Evolutionary conservation across 257 asterid genomes (phyloP), one percentile per base, ranked within the genome.

Genomic region (Plantago elongata): DNA sequence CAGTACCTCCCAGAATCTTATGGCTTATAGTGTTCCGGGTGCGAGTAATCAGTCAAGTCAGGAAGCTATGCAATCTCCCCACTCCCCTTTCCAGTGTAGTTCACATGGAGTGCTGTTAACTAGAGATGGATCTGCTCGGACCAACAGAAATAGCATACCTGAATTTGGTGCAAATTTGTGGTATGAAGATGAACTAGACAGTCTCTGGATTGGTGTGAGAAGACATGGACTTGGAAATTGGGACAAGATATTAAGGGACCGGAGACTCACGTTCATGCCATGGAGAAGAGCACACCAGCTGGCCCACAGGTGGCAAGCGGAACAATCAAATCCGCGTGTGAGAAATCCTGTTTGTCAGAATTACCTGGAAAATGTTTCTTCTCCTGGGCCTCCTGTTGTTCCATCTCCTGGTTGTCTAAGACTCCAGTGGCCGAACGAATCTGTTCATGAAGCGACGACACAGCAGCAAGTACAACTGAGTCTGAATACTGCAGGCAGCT

Each of bases 181-280:
- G 81, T 75, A 79, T 1, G 88, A 87, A 22, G 90, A 87, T 68
- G 95, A 87, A 74, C 64, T 87, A 11, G 94, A 87, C 51, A 69
- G 72, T 60, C 94, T 87, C 17, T 87, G 95, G 95, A 65, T 87
- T 10, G 95, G 95, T 8, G 85, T 87, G 57, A 76, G 95, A 48
- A 77, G 95, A 50, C 83, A 84, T 16, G 94, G 90, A 42, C 61
- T 76, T 69, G 88, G 86, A 5, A 87, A 87, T 57, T 84, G 88
- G 88, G 85, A 77, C 0, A 59, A 70, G 65, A 82, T 87, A 71
- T 51, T 84, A 52, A 60, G 73, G 67, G 95, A 87, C 65, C 82
- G 73, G 3, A 66, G 84, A 15, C 75, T 87, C 55, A 74, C 62
- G 52, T 84, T 87, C 67, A 62, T 69, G 43, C 73, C 85, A 15